These are phyloP conservation scores for Penicillium psychrofluorescens DNA, from an alignment of 495 filamentous ascomycete genomes.

Conservation along the genomic window DNA sequence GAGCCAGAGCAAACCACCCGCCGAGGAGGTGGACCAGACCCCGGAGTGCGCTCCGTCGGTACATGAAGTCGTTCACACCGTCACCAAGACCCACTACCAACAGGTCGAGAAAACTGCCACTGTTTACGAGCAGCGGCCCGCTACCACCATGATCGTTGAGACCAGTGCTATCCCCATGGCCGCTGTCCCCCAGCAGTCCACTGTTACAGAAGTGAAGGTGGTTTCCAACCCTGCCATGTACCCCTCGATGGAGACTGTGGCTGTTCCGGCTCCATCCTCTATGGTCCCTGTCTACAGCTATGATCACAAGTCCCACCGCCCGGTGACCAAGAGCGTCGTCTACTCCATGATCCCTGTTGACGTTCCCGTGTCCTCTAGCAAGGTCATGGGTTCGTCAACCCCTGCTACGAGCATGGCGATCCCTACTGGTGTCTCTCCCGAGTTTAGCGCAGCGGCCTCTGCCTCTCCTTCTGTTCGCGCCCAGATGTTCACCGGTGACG, in stretches of 20 bases:
- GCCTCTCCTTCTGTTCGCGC: slow-evolving; percentile 4
- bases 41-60: slow-evolving; percentile 4
- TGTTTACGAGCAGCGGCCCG: background rate
- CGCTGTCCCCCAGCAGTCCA: slow-evolving; percentile 1
- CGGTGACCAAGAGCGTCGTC: slow-evolving; percentile 2
- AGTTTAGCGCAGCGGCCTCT: slow-evolving; percentile 8
- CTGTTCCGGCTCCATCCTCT: background rate
- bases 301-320: slow-evolving; percentile 4
- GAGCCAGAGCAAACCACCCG: background rate
- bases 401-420: background rate
- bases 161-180: slow-evolving; percentile 6
- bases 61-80: slow-evolving; percentile 17
- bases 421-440: slow-evolving; percentile 8
- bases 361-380: slow-evolving; percentile 16
- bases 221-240: background rate
- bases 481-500: slow-evolving; percentile 21
- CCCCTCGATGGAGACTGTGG: background rate
- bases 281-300: background rate
- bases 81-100: slow-evolving; percentile 23
- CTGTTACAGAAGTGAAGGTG: background rate
- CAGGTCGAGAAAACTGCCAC: slow-evolving; percentile 9
- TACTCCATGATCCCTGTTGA: slow-evolving; percentile 27
- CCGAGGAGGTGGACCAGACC: slow-evolving; percentile 1
- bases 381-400: slow-evolving; percentile 6
- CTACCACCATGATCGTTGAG: background rate